Evolutionary conservation across 768 basidiomycete genomes (phyloP).

Genomic region (Omphalotus guepiniiformis): DNA sequence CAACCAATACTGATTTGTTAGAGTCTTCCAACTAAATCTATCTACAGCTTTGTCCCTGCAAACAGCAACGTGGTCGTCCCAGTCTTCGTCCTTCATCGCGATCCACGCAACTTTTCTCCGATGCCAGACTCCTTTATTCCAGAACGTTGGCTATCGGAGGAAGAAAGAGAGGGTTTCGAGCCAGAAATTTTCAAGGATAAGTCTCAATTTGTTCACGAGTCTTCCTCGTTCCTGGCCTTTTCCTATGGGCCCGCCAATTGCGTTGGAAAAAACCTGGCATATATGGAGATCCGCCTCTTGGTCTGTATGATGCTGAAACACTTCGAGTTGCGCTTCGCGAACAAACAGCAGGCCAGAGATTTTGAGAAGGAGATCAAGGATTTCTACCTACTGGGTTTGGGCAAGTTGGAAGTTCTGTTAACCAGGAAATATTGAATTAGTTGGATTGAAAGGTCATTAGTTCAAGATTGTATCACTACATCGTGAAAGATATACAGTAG

Average conservation of each 20-base stretch:
- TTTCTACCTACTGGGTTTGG: background rate
- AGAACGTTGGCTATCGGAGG: constrained; percentile 30
- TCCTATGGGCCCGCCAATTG: constrained; percentile 38
- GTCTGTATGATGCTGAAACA: constrained; percentile 30
- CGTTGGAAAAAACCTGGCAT: constrained; percentile 38
- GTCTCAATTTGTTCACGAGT: constrained; percentile 21
- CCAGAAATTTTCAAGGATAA: constrained; percentile 27
- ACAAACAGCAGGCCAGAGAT: background rate
- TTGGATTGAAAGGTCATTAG: no score
- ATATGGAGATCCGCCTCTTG: constrained; percentile 36
- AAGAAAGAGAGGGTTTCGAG: constrained; percentile 21
- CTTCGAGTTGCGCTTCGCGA: constrained; percentile 27
- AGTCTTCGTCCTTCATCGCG: constrained; percentile 39
- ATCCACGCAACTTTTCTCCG: constrained; percentile 42
- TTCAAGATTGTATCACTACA: no score
- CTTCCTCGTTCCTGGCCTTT: constrained; percentile 37
- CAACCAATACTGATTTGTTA: no score
- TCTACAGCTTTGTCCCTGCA: constrained; percentile 42
- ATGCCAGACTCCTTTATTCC: constrained; percentile 40
- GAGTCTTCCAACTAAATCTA: background rate
- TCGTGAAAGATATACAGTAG: no score
- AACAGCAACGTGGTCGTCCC: constrained; percentile 40
- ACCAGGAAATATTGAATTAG: no score
- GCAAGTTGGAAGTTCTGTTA: background rate
- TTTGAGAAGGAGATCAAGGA: background rate